Evolutionary conservation across 192 early-diverging fungal species (phyloP).

Genomic region (Podila minutissima): DNA sequence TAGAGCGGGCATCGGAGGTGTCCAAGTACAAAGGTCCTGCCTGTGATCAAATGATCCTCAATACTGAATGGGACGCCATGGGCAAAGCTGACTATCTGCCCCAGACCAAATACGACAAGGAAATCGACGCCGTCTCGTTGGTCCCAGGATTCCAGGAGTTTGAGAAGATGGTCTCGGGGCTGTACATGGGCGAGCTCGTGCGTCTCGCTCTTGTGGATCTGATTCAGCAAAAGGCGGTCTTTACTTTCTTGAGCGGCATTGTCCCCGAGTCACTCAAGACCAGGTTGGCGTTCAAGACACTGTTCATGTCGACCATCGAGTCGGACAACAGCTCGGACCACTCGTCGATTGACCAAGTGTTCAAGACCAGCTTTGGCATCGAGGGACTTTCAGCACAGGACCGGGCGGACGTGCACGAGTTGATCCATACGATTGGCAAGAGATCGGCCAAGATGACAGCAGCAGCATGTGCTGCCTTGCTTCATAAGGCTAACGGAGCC

Average conservation of each 20-base stretch:
- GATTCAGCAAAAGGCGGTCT: conserved; percentile 77
- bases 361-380: conserved; percentile 61
- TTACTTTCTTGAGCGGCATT: conserved; percentile 60
- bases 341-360: conserved; percentile 65
- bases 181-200: conserved; percentile 90
- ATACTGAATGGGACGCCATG: conserved; percentile 92
- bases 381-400: conserved; percentile 72
- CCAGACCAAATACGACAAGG: conserved; percentile 81
- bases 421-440: conserved; percentile 77
- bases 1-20: conserved; percentile 76
- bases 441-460: conserved; percentile 82
- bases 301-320: conserved; percentile 62
- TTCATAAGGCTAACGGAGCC: conserved; percentile 31
- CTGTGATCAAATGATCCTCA: conserved; percentile 85
- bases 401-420: conserved; percentile 73
- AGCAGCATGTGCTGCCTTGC: conserved; percentile 64
- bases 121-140: conserved; percentile 75
- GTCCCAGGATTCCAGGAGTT: conserved; percentile 86
- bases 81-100: conserved; percentile 78
- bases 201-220: conserved; percentile 82
- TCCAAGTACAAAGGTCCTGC: conserved; percentile 61
- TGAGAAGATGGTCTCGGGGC: conserved; percentile 94
- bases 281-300: conserved; percentile 54
- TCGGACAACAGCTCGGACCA: conserved; percentile 64
- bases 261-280: background rate